Percentiles rank a stretch among this genome's conserved stretches.
These are phyloP conservation scores for Aaosphaeria arxii DNA, from an alignment of 2,329 filamentous ascomycete species.

Conservation along the genomic window DNA sequence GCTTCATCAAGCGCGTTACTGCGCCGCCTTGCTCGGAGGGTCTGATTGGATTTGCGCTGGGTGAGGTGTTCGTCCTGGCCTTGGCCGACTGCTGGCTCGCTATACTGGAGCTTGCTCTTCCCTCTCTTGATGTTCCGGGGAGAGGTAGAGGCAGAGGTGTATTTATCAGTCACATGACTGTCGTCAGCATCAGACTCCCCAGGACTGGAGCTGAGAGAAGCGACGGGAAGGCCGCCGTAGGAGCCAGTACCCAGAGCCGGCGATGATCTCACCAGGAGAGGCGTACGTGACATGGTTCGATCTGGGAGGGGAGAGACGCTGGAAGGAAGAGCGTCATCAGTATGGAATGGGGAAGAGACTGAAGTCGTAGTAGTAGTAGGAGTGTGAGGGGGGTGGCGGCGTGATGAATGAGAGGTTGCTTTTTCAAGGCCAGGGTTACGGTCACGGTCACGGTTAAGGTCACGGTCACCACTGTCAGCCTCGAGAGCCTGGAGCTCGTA, in stretches of 20 bases:
- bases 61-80: conserved; percentile 9
- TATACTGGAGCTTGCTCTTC: conserved; percentile 33
- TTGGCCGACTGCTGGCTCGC: conserved; percentile 13
- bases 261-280: conserved; percentile 58
- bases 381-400: no score
- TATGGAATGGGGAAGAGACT: no score
- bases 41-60: conserved; percentile 14
- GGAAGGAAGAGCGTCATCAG: not conserved
- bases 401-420: conserved; percentile 9
- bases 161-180: conserved; percentile 21
- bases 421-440: conserved; percentile 22
- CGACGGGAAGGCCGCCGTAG: conserved; percentile 57
- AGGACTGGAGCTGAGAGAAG: conserved; percentile 35
- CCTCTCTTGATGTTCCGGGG: conserved; percentile 24
- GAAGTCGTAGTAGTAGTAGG: no score
- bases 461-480: no score
- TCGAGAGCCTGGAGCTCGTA: not conserved
- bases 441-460: conserved; percentile 2
- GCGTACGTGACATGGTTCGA: conserved; percentile 48
- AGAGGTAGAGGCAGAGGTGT: not conserved
- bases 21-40: conserved; percentile 20
- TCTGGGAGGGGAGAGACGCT: conserved; percentile 6
- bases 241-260: conserved; percentile 60
- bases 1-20: conserved; percentile 20
- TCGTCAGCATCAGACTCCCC: conserved; percentile 32